These are phyloP conservation scores for Trichoderma gracile DNA, from an alignment of 2,329 filamentous ascomycete genomes.

Conservation along the genomic window DNA sequence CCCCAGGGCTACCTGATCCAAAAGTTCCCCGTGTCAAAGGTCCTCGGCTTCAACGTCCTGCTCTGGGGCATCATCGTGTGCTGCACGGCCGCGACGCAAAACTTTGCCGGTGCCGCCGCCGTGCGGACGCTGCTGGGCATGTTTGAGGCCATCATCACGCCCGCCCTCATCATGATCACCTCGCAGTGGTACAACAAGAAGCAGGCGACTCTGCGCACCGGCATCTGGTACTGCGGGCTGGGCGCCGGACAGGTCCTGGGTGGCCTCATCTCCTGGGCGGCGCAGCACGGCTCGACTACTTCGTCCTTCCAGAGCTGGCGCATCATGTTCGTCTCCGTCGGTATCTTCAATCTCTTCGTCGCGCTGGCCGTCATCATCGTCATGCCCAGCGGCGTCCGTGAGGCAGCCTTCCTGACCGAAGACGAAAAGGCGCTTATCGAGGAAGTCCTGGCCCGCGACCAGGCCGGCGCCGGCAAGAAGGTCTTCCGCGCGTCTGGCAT, in stretches of 20 bases:
- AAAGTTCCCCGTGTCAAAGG: conserved; percentile 38
- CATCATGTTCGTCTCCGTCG: conserved; percentile 55
- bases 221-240: conserved; percentile 38
- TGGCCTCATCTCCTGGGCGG: conserved; percentile 51
- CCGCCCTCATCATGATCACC: conserved; percentile 54
- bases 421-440: conserved; percentile 48
- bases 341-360: conserved; percentile 49
- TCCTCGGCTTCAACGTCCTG: conserved; percentile 39
- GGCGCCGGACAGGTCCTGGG: conserved; percentile 42
- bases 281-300: conserved; percentile 48
- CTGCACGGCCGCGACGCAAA: conserved; percentile 44
- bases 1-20: conserved; percentile 38
- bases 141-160: conserved; percentile 51
- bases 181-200: conserved; percentile 43
- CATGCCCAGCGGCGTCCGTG: conserved; percentile 43
- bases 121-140: conserved; percentile 49
- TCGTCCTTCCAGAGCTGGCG: conserved; percentile 46
- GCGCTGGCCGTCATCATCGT: conserved; percentile 45
- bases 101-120: conserved; percentile 45
- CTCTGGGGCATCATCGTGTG: conserved; percentile 45
- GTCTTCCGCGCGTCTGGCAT: conserved; percentile 44
- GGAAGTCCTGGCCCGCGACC: conserved; percentile 56
- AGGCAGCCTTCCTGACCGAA: conserved; percentile 30
- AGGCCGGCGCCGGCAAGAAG: conserved; percentile 45
- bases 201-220: conserved; percentile 49